A percentile compares a stretch with the other conserved stretches of the same genome.
phyloP scores from a whole-genome alignment of 2,329 filamentous ascomycete species.

The Phyllachora maydis region DNA sequence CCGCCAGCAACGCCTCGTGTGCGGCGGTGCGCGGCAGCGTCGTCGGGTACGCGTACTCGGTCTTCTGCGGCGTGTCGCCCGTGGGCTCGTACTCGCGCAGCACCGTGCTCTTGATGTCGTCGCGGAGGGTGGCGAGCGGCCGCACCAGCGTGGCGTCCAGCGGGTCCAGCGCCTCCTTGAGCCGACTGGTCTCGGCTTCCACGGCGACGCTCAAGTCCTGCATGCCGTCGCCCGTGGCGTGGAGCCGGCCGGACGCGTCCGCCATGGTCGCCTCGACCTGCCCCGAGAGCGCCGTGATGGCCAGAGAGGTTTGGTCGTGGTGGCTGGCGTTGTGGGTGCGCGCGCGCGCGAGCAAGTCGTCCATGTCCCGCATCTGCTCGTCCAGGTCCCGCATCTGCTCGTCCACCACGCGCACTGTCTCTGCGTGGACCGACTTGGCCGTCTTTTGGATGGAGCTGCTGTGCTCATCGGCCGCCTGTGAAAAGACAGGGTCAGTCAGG shows the following conservation, averaged over 20 bases:
- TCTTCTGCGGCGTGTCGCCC: conserved; percentile 68
- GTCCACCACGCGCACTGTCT: conserved; percentile 77
- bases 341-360: conserved; percentile 75
- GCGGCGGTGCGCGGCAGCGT: conserved; percentile 52
- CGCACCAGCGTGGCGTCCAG: conserved; percentile 39
- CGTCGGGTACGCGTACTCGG: conserved; percentile 61
- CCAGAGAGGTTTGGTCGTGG: conserved; percentile 46
- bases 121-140: conserved; percentile 51
- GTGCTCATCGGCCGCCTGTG: conserved; percentile 51
- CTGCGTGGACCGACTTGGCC: conserved; percentile 72
- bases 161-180: conserved; percentile 39
- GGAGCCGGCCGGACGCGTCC: conserved; percentile 50
- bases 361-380: conserved; percentile 72
- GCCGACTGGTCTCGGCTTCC: conserved; percentile 31
- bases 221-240: conserved; percentile 45
- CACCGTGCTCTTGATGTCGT: conserved; percentile 39
- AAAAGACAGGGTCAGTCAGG: too few species aligned
- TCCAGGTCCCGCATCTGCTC: conserved; percentile 75
- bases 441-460: conserved; percentile 69
- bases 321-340: conserved; percentile 62
- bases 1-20: conserved; percentile 21
- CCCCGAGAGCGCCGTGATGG: conserved; percentile 41
- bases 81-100: conserved; percentile 71
- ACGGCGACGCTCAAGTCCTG: conserved; percentile 49
- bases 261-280: conserved; percentile 55